Percentiles rank a stretch among this genome's conserved stretches.
These are phyloP conservation scores for Sporothrix schenckii DNA, from an alignment of 2,329 filamentous ascomycete species.

Conservation along the genomic window DNA sequence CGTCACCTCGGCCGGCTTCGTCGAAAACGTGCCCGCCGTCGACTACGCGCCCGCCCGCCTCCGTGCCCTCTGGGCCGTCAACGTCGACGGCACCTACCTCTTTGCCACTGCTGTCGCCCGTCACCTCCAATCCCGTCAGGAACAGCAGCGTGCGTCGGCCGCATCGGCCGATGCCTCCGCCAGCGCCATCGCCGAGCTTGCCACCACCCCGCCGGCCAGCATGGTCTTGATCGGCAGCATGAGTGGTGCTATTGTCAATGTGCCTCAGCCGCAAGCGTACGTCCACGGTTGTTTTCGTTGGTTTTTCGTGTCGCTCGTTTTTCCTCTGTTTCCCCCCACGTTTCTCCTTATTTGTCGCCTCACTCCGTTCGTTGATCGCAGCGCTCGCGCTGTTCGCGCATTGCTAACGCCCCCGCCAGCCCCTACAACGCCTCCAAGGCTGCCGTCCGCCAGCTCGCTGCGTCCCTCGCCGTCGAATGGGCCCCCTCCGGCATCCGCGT, in stretches of 20 bases:
- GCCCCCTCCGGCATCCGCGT: conserved; percentile 84
- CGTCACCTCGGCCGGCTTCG: conserved; percentile 95
- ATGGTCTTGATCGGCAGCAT: conserved; percentile 97
- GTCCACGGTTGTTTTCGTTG: conserved; percentile 37
- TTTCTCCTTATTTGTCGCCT: conserved; percentile 28
- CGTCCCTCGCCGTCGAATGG: conserved; percentile 92
- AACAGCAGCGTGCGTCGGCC: conserved; percentile 53
- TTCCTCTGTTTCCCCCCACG: not conserved
- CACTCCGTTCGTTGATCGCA: too few relatives aligned
- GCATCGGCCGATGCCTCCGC: conserved; percentile 52
- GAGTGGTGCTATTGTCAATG: conserved; percentile 91
- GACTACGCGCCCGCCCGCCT: conserved; percentile 89
- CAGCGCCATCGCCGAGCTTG: conserved; percentile 54
- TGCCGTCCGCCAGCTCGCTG: conserved; percentile 83
- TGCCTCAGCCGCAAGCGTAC: conserved; percentile 85
- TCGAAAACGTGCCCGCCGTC: conserved; percentile 91
- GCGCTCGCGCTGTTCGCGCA: not conserved
- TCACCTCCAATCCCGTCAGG: conserved; percentile 75
- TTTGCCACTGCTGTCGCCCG: conserved; percentile 83
- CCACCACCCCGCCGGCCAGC: conserved; percentile 63
- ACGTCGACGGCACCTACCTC: conserved; percentile 88
- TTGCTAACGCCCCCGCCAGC: conserved; percentile 41
- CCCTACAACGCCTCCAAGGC: conserved; percentile 95
- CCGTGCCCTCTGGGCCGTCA: conserved; percentile 91
- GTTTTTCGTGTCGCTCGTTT: not conserved